Base-by-base conservation (phyloP, 1,139 yeast species). In the Zhuliangozyma blackwelliae region DNA sequence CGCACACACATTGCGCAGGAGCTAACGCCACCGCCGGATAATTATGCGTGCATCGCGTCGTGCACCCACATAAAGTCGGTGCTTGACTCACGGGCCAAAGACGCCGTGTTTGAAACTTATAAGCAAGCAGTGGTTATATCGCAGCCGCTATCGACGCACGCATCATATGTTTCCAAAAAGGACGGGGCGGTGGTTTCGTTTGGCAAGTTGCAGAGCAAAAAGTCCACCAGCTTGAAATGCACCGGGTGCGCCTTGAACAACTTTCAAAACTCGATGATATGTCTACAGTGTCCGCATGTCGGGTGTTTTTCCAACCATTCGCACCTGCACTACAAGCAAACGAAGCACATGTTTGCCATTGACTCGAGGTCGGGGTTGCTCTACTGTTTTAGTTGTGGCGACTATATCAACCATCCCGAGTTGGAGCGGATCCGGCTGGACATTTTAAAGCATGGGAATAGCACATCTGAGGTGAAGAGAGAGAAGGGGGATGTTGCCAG, bases 271-370 rank as follows among this genome's bases (percentile, higher is more conserved):
- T 79, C 75, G 47, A 75, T 84, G 63, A 65, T 69, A 26, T 89
- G 97, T 59, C 61, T 89, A 33, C 94, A 87, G 52, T 89, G 97
- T 55, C 83, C 92, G 1, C 81, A 77, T 51, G 79, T 84, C 37
- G 95, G 95, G 1, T 67, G 75, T 61, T 47, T 40, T 29, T 58
- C 66, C 26, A 56, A 65, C 28, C 95, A 87, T 60, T 81, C 84
- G 25, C 60, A 67, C 39, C 54, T 60, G 16, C 96, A 89, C 61
- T 79, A 79, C 31, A 73, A 74, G 48, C 55, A 64, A 27, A 65
- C 72, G 12, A 82, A 80, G 34, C 98, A 90, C 64, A 61, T 75
- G 20, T 82, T 90, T 57, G 95, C 90, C 45, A 77, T 81, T 36
- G 84, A 79, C 51, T 65, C 79, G 21, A 59, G 61, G 26, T 61